Percentiles rank a stretch among this genome's conserved stretches.
phyloP scores from a whole-genome alignment of 176 grass and related monocot species.

The Alopecurus myosuroides region DNA sequence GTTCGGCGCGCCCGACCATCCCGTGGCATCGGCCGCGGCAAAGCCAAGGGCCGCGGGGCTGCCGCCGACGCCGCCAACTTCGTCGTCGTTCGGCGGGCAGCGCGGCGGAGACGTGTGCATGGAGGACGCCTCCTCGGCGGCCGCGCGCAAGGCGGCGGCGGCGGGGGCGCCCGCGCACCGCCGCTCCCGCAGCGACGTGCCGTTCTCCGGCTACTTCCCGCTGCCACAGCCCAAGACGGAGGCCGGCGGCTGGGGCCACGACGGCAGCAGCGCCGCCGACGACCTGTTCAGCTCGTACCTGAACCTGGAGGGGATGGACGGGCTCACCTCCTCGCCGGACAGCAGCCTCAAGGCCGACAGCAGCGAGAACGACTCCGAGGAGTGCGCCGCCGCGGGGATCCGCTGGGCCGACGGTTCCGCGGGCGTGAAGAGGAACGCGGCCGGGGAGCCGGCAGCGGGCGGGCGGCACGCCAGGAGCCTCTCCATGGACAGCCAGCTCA shows the following conservation, averaged over 20 bases:
- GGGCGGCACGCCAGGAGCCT: constrained; percentile 72
- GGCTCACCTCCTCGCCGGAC: constrained; percentile 70
- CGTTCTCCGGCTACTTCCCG: constrained; percentile 54
- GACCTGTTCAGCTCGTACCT: constrained; percentile 81
- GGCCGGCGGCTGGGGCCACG: constrained; percentile 27
- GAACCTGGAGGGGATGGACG: constrained; percentile 77
- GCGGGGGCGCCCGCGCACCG: constrained; percentile 35
- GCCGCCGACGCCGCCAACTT: constrained; percentile 40
- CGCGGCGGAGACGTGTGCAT: constrained; percentile 39
- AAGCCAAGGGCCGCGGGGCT: constrained; percentile 29
- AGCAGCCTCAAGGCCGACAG: constrained; percentile 82
- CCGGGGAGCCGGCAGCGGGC: constrained; percentile 2
- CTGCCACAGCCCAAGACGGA: constrained; percentile 47
- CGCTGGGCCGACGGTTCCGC: constrained; percentile 14
- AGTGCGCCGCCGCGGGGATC: constrained; percentile 44
- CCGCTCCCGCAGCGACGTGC: constrained; percentile 63
- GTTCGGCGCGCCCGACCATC: neutral
- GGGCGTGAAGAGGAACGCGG: constrained; percentile 40
- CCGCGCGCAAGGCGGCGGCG: constrained; percentile 18
- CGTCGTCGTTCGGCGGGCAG: constrained; percentile 4
- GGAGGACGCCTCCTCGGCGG: constrained; percentile 10
- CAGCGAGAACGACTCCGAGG: constrained; percentile 86
- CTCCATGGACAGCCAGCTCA: constrained; percentile 89
- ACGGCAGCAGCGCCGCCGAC: neutral
- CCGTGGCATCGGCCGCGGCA: neutral